These are phyloP conservation scores for Fusarium napiforme DNA, from an alignment of 2,329 filamentous ascomycete genomes.

Conservation along the genomic window DNA sequence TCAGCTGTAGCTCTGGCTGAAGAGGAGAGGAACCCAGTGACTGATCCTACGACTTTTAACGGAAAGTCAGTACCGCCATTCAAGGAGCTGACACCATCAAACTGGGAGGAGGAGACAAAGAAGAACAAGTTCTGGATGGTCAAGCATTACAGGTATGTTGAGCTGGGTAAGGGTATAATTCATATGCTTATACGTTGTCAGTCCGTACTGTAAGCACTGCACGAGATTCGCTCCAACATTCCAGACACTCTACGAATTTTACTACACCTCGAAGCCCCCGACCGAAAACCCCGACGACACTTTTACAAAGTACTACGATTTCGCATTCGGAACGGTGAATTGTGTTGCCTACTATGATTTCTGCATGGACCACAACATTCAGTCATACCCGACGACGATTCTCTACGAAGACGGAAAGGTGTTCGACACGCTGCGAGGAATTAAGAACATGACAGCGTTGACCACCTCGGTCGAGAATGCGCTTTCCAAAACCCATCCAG, in stretches of 20 bases:
- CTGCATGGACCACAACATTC: constrained; percentile 75
- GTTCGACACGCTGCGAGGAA: constrained; percentile 71
- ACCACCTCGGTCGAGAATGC: constrained; percentile 78
- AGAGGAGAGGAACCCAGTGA: constrained; percentile 48
- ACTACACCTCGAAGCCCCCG: constrained; percentile 84
- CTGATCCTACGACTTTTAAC: constrained; percentile 70
- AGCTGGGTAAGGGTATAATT: neutral
- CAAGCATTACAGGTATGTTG: constrained; percentile 74
- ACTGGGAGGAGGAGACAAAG: constrained; percentile 66
- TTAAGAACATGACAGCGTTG: constrained; percentile 73
- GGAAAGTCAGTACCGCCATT: constrained; percentile 73
- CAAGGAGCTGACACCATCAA: constrained; percentile 67
- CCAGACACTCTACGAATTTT: constrained; percentile 95
- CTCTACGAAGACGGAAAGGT: constrained; percentile 83
- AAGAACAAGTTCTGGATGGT: constrained; percentile 64
- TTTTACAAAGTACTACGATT: constrained; percentile 87
- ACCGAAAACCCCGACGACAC: constrained; percentile 63
- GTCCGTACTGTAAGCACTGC: constrained; percentile 78
- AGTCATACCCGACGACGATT: constrained; percentile 78
- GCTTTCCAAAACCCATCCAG: constrained; percentile 82
- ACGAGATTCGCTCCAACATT: constrained; percentile 82
- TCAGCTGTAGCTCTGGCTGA: constrained; percentile 50
- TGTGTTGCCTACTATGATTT: constrained; percentile 85
- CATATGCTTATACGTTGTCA: constrained; percentile 46
- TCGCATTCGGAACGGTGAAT: constrained; percentile 87